A percentile compares a stretch with the other conserved stretches of the same genome.
Evolutionary conservation across 73 alveolate species (phyloP).

Genomic region (Paramecium pentaurelia): DNA sequence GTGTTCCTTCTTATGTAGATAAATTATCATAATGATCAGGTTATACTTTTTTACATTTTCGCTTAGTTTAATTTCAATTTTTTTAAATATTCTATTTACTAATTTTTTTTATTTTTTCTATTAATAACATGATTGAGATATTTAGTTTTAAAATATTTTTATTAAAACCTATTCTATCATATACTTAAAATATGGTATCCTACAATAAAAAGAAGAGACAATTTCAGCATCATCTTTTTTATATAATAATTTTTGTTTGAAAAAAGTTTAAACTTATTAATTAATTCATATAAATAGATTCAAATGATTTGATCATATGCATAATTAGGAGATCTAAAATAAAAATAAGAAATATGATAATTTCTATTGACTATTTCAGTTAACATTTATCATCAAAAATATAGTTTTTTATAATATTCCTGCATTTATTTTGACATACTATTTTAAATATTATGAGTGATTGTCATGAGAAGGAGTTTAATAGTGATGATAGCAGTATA

Average conservation of each 20-base stretch:
- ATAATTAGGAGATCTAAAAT: neutral
- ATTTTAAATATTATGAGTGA: neutral
- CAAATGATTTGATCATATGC: neutral
- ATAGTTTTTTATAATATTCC: neutral
- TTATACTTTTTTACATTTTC: too few relatives aligned
- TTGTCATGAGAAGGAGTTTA: neutral
- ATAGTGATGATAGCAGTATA: neutral
- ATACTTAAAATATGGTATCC: neutral
- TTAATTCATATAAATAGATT: neutral
- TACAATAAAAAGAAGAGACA: neutral
- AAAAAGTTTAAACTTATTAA: neutral
- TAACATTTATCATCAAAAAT: neutral
- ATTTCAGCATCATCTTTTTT: neutral
- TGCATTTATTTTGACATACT: neutral
- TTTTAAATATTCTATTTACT: too few relatives aligned
- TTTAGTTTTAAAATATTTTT: too few relatives aligned
- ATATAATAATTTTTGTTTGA: neutral
- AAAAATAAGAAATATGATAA: neutral
- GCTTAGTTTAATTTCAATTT: too few relatives aligned
- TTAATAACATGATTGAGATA: too few relatives aligned
- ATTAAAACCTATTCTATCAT: neutral
- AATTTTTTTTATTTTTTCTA: neutral
- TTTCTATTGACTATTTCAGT: neutral
- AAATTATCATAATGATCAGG: too few relatives aligned
- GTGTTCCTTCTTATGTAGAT: too few relatives aligned